phyloP scores from a whole-genome alignment of 345 rosid species.

The Populus ilicifolia region DNA sequence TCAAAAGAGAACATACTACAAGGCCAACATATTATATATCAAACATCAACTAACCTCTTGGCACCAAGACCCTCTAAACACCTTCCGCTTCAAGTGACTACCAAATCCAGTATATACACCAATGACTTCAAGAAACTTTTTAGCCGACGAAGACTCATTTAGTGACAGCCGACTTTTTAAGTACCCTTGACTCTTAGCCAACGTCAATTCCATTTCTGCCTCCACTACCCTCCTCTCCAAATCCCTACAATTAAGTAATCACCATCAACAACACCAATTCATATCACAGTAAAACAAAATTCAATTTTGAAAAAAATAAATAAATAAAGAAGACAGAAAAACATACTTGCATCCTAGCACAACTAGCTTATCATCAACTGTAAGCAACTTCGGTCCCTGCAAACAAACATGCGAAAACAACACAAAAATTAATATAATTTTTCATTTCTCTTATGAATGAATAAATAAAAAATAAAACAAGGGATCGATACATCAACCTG shows the following conservation, averaged over 20 bases:
- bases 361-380: conserved; percentile 75
- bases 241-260: conserved; percentile 47
- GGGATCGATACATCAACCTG: conserved; percentile 42
- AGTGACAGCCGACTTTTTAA: conserved; percentile 44
- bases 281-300: background rate
- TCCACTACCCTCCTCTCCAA: conserved; percentile 83
- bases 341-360: conserved; percentile 91
- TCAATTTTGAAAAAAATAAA: background rate
- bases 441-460: background rate
- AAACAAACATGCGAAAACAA: conserved; percentile 14
- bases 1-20: background rate
- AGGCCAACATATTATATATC: background rate
- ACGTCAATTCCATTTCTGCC: conserved; percentile 88
- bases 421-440: background rate
- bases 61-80: conserved; percentile 93
- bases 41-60: conserved; percentile 49
- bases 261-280: background rate
- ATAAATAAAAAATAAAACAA: background rate
- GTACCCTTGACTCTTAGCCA: conserved; percentile 93
- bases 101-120: conserved; percentile 98
- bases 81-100: conserved; percentile 65
- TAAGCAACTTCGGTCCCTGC: conserved; percentile 87
- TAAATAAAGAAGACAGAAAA: conserved; percentile 1
- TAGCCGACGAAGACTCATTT: conserved; percentile 45
- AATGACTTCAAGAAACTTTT: conserved; percentile 78